Evolutionary conservation across 1,139 yeast genomes (phyloP).

Genomic region (Pichia sp.): DNA sequence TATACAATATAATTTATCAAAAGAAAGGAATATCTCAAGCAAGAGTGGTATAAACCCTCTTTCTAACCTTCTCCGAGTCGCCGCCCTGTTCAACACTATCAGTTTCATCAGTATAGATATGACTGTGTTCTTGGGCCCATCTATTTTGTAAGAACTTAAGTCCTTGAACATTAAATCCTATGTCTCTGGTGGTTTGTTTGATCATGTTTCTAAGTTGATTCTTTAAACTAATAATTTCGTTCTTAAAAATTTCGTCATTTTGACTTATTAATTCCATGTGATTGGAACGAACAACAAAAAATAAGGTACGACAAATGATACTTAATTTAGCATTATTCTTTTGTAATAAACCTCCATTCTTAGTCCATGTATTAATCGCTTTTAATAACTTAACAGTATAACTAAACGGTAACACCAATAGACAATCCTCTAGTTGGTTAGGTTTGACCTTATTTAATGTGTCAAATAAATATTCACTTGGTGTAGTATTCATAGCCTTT

Average conservation of each 20-base stretch:
- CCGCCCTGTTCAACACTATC: constrained; percentile 28
- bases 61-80: constrained; percentile 40
- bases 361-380: constrained; percentile 74
- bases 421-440: constrained; percentile 86
- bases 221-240: constrained; percentile 54
- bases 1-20: too few species aligned
- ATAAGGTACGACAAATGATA: constrained; percentile 65
- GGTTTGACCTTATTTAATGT: constrained; percentile 65
- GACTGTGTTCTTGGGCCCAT: constrained; percentile 73
- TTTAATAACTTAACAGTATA: constrained; percentile 64
- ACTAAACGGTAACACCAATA: constrained; percentile 84
- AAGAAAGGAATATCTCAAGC: constrained; percentile 20
- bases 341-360: constrained; percentile 35
- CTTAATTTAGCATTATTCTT: constrained; percentile 47
- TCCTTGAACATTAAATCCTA: constrained; percentile 89
- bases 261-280: constrained; percentile 69
- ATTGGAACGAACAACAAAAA: constrained; percentile 65
- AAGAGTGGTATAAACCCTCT: constrained; percentile 54
- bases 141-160: constrained; percentile 64
- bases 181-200: constrained; percentile 44
- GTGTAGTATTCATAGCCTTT: constrained; percentile 61
- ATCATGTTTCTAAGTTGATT: constrained; percentile 50
- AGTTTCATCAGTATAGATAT: constrained; percentile 66
- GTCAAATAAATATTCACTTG: constrained; percentile 74
- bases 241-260: constrained; percentile 54